Percentiles rank a stretch among this genome's conserved stretches.
Conservation (phyloP, 2,329 filamentous ascomycete genomes). For the Penicillium oxalicum region DNA sequence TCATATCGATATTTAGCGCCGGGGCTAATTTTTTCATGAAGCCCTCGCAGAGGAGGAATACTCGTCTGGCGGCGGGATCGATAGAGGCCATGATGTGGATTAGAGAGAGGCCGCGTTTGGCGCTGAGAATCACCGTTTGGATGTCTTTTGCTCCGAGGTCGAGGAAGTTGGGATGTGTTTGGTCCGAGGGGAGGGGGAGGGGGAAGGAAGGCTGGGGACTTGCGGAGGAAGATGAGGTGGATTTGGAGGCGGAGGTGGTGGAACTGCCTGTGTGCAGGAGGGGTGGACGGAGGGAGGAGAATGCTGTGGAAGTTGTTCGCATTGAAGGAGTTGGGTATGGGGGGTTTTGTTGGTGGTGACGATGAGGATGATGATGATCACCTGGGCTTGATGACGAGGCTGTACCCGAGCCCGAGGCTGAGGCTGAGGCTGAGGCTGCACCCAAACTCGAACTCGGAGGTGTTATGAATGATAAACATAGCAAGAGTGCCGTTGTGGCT, state of each 20-base stretch:
- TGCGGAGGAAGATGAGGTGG: background rate
- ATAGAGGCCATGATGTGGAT: slow-evolving; percentile 29
- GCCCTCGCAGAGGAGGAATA: slow-evolving; percentile 31
- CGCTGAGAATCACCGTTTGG: slow-evolving; percentile 19
- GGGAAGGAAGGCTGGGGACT: no score
- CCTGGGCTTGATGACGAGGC: no score
- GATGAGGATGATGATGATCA: no score
- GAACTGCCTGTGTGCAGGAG: background rate
- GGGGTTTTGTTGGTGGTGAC: no score
- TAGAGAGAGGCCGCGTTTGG: slow-evolving; percentile 37
- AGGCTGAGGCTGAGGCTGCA: background rate
- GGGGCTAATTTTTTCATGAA: slow-evolving; percentile 29
- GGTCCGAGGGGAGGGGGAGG: no score
- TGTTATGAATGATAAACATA: slow-evolving; percentile 29
- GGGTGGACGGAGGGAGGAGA: no score
- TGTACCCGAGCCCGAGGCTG: background rate
- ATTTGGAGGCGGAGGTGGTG: slow-evolving; percentile 3
- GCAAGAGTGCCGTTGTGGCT: slow-evolving; percentile 36
- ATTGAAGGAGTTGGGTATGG: no score
- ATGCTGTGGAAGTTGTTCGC: no score
- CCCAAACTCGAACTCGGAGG: background rate
- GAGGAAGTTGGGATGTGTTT: background rate
- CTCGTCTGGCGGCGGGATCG: slow-evolving; percentile 28
- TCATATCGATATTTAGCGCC: slow-evolving; percentile 26
- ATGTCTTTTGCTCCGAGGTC: slow-evolving; percentile 20